Evolutionary conservation across 73 alveolate species (phyloP), one percentile per base, ranked within the genome.

Genomic region (Durusdinium trenchii): DNA sequence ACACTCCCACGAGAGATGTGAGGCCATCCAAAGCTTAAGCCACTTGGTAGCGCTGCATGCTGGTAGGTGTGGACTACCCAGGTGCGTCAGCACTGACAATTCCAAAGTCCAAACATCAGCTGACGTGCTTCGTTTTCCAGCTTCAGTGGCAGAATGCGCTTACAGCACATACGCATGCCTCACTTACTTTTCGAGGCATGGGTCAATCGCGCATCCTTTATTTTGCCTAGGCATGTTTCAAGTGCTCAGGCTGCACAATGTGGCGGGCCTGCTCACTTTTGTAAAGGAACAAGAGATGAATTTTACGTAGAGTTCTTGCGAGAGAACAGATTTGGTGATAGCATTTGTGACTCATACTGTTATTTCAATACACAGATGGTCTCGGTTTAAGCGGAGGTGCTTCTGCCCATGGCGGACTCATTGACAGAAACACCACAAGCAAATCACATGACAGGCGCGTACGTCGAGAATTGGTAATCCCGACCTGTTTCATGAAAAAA

Each of bases 401-500:
- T n/a, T n/a, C n/a, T n/a, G n/a, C n/a, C n/a, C n/a, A n/a, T n/a
- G n/a, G n/a, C n/a, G n/a, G n/a, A n/a, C n/a, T n/a, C n/a, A n/a
- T n/a, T n/a, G n/a, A n/a, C n/a, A n/a, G n/a, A n/a, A n/a, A n/a
- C n/a, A n/a, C n/a, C n/a, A n/a, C n/a, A n/a, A n/a, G n/a, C n/a
- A n/a, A n/a, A n/a, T n/a, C n/a, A n/a, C n/a, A 57, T 83, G 76
- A 38, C 52, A 86, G 95, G 96, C 96, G 96, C 45, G 35, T 89
- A 40, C 85, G 96, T 23, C 96, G 96, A 10, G 96, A 89, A 32
- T 69, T 89, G 86, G 95, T 69, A 46, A 6, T 47, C 9, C 81
- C 36, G 95, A 46, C 95, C 28, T 43, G 48, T 86, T 40, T 32
- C 42, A 32, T 20, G 4, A 30, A 67, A 67, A n/a, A n/a, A n/a